Evolutionary conservation across 768 basidiomycete species (phyloP).

Genomic region (Tricholoma terreum): DNA sequence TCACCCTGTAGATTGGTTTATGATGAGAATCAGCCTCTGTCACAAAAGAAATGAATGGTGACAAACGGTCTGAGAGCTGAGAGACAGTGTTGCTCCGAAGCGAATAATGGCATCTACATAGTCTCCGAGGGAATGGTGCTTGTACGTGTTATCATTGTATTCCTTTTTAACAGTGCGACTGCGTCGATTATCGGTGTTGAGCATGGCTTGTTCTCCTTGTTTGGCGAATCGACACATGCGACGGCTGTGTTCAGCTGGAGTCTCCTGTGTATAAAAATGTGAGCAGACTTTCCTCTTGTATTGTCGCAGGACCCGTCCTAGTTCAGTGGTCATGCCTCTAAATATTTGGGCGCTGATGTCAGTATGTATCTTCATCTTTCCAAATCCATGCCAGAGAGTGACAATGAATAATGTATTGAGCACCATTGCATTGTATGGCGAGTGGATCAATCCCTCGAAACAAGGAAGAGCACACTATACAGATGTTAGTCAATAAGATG

Average conservation of each 20-base stretch:
- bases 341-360: conserved; percentile 29
- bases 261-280: conserved; percentile 14
- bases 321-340: conserved; percentile 23
- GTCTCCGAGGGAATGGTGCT: conserved; percentile 29
- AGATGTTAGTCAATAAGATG: background rate
- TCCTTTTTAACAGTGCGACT: conserved; percentile 6
- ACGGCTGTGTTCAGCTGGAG: conserved; percentile 23
- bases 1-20: conserved; percentile 28
- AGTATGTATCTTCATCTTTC: conserved; percentile 35
- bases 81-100: conserved; percentile 30
- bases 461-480: conserved; percentile 31
- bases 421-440: conserved; percentile 23
- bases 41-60: background rate
- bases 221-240: conserved; percentile 8
- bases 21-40: background rate
- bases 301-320: conserved; percentile 21
- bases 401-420: conserved; percentile 27
- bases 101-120: conserved; percentile 18
- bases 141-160: conserved; percentile 25
- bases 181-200: conserved; percentile 8
- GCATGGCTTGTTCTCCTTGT: background rate
- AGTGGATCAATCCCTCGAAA: conserved; percentile 35
- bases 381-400: conserved; percentile 34
- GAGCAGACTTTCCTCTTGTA: conserved; percentile 19
- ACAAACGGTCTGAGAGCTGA: conserved; percentile 29